Evolutionary conservation across 305 asterid species (phyloP).

Genomic region (Fraxinus floribunda): DNA sequence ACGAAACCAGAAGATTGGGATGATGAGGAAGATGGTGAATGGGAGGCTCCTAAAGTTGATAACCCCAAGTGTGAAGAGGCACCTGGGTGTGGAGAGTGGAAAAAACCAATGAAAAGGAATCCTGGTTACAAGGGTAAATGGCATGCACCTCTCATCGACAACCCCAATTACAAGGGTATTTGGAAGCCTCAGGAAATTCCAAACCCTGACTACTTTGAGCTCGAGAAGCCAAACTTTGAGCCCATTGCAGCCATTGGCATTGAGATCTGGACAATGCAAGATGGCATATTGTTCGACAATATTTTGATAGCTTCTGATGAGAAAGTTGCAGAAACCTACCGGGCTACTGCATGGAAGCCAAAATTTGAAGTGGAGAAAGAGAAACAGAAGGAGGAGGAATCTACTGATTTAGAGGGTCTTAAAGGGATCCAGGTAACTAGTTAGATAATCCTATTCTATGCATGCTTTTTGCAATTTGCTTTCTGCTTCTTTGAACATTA

Average conservation of each 20-base stretch:
- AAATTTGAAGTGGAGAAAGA: slow-evolving; percentile 73
- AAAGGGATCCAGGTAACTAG: slow-evolving; percentile 72
- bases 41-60: slow-evolving; percentile 95
- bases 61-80: slow-evolving; percentile 80
- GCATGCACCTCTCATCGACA: slow-evolving; percentile 78
- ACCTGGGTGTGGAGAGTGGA: slow-evolving; percentile 99
- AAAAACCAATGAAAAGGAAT: slow-evolving; percentile 74
- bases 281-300: slow-evolving; percentile 87
- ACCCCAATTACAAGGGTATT: slow-evolving; percentile 90
- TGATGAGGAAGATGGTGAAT: slow-evolving; percentile 95
- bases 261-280: slow-evolving; percentile 99
- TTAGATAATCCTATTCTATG: background rate
- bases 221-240: slow-evolving; percentile 79
- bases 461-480: background rate
- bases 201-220: slow-evolving; percentile 80
- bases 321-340: slow-evolving; percentile 61
- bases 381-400: slow-evolving; percentile 65
- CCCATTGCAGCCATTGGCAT: slow-evolving; percentile 94
- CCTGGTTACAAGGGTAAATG: slow-evolving; percentile 96
- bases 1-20: slow-evolving; percentile 97
- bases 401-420: slow-evolving; percentile 59
- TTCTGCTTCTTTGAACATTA: background rate
- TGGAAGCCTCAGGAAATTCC: slow-evolving; percentile 87
- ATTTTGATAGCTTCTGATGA: slow-evolving; percentile 69
- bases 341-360: slow-evolving; percentile 71